Base-by-base conservation (phyloP, 2,329 filamentous ascomycete genomes). In the Claviceps spartinae region DNA sequence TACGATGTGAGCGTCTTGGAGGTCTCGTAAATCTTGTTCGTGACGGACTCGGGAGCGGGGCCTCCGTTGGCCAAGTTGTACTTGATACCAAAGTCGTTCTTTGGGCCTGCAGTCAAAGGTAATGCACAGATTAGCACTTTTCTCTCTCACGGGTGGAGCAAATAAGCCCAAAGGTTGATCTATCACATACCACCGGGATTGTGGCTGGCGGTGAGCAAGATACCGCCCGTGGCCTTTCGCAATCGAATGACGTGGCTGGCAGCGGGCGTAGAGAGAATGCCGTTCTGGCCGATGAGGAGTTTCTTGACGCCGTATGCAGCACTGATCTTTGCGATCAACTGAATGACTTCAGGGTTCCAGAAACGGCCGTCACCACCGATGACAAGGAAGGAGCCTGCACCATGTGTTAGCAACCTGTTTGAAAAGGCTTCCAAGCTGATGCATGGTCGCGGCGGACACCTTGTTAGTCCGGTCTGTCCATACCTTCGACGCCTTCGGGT, bases 281-380 rank as follows among this genome's bases (percentile, higher is more conserved):
- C 93, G 70, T 95, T 78, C 71, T 96, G 90, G 56, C 93, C 93
- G 72, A 98, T 86, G 65, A 98, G 71, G 52, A 98, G 83, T 82
- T 97, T 98, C 86, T 95, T 97, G 66, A 97, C 93, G 57, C 93
- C 93, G 66, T 98, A 97, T 51, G 90, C 93, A 60, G 88, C 86
- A 68, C 89, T 85, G 64, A 98, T 97, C 78, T 95, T 95, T 62
- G 91, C 91, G 68, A 97, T 97, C 71, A 95, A 72, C 73, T 97
- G 91, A 61, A 95, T 86, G 56, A 95, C 91, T 69, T 97, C 91
- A 46, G 90, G 86, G 74, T 98, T 98, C 81, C 85, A 97, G 79
- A 83, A 98, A 59, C 93, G 86, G 56, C 93, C 93, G 76, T 98
- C 93, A 64, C 93, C 93, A 64, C 90, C 93, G 67, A 98, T 95